Evolutionary conservation across 1,139 yeast species (phyloP).

Genomic region (Blastobotrys persicus): DNA sequence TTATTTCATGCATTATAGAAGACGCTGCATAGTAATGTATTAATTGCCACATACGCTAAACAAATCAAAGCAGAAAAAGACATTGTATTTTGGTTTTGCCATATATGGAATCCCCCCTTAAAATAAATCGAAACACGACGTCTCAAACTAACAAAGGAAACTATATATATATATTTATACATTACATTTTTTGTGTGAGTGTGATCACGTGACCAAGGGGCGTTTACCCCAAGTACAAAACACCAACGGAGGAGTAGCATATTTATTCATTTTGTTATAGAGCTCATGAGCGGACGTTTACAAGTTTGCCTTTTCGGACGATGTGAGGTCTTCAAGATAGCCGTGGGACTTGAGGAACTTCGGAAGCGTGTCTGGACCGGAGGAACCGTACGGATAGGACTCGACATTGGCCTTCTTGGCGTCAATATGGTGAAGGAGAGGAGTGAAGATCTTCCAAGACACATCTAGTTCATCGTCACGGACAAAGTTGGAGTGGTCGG

Average conservation of each 20-base stretch:
- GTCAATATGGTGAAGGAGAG: conserved; percentile 78
- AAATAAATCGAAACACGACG: too few species aligned
- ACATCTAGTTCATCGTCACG: conserved; percentile 96
- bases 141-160: too few species aligned
- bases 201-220: too few species aligned
- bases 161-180: too few species aligned
- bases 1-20: conserved; percentile 2
- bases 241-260: too few species aligned
- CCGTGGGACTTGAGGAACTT: conserved; percentile 66
- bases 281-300: conserved; percentile 5
- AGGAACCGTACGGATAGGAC: conserved; percentile 87
- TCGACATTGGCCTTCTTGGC: conserved; percentile 44
- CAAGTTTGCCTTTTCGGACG: conserved; percentile 35
- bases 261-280: not conserved
- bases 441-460: conserved; percentile 92
- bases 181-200: too few species aligned
- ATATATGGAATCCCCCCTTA: too few species aligned
- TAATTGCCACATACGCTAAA: too few species aligned
- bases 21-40: not conserved
- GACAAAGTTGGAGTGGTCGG: conserved; percentile 95
- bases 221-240: too few species aligned
- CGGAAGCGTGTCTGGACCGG: conserved; percentile 74
- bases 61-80: too few species aligned
- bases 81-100: too few species aligned
- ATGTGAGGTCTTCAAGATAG: conserved; percentile 44